Conservation (phyloP, 148 eudicot genomes). For the Silene conica region DNA sequence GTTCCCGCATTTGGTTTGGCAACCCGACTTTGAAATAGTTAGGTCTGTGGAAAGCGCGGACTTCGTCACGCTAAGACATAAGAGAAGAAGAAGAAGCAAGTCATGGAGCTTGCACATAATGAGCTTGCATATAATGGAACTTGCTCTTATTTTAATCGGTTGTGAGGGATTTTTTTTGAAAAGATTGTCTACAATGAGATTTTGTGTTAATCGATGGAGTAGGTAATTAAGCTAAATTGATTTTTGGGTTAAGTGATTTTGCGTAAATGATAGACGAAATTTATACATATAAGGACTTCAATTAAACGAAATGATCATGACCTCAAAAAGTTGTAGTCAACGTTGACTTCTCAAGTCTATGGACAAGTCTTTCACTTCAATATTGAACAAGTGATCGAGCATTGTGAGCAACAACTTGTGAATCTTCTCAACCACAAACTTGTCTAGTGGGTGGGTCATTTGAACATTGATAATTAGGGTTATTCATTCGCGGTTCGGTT, state of each 20-base stretch:
- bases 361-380: background rate
- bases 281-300: background rate
- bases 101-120: constrained; percentile 1
- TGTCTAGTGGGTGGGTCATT: background rate
- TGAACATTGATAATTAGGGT: background rate
- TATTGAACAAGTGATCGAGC: no score
- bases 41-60: background rate
- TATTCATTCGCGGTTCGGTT: no score
- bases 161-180: no score
- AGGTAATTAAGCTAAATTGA: background rate
- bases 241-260: no score
- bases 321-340: background rate
- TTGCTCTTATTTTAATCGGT: no score
- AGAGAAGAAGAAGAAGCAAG: background rate
- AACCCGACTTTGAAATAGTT: background rate
- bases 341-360: background rate
- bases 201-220: background rate
- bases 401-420: background rate
- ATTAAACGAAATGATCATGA: background rate
- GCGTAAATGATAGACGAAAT: background rate
- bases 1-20: background rate
- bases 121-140: no score
- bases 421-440: background rate
- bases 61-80: background rate
- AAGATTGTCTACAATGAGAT: no score